Base-by-base conservation (phyloP, 108 stramenopile genomes). In the Epipyxis sp. region DNA sequence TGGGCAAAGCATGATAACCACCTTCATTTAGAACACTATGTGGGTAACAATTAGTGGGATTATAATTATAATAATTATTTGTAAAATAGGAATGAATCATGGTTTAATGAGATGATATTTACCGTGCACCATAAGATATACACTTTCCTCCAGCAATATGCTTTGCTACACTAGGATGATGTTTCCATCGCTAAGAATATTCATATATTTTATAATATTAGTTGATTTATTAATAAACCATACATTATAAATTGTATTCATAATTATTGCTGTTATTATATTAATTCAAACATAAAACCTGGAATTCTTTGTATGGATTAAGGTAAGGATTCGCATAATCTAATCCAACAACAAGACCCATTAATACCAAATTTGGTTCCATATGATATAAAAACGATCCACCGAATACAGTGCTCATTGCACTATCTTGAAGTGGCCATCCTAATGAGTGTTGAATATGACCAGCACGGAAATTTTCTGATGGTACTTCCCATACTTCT, bases 321-420 rank as follows among this genome's bases (percentile, higher is more conserved):
- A 99, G 82, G 86, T 97, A 94, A 0, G 98, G 98, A 85, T 99
- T 99, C 74, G 90, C 87, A 85, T 99, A 99, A 88, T 99, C 98
- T 54, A 97, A 84, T 13, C 98, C 98, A 61, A 98, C 90, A 20
- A 99, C 98, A 57, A 97, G 72, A 0, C 98, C 98, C 50, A 92
- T 84, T 69, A 97, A 84, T 2, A 99, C 90, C 29, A 95, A 81
- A 79, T 99, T 94, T 0, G 96, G 96, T 62, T 93, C 93, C 82
- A 86, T 81, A 79, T 94, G 93, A 79, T 98, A 98, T 78, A 98
- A 79, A 87, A 98, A 98, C n/a, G 91, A 86, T 40, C 97, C 97
- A 1, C 97, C 97, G 80, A 91, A 98, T 0, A 88, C 86, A 69
- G 91, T 91, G 62, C 90, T 89, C 42, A 86, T 80, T 3, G 87